Evolutionary conservation across 2,329 filamentous ascomycete genomes (phyloP).

Genomic region (Exophiala alcalophila): DNA sequence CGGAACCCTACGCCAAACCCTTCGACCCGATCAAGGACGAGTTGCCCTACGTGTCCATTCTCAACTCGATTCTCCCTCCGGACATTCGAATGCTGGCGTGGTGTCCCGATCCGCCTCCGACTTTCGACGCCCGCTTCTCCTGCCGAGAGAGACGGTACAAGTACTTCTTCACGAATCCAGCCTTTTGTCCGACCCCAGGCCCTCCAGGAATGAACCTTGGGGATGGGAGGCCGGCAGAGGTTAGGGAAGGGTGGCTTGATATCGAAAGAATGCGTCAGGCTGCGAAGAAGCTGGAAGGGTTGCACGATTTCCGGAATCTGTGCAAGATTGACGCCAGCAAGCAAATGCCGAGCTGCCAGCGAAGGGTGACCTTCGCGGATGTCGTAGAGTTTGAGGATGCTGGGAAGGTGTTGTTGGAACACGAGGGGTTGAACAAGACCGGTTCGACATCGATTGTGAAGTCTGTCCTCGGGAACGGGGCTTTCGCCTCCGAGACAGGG

Average conservation of each 20-base stretch:
- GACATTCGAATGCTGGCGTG: slow-evolving; percentile 91
- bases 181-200: slow-evolving; percentile 67
- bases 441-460: slow-evolving; percentile 1
- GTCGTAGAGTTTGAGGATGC: slow-evolving; percentile 66
- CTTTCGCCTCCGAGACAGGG: slow-evolving; percentile 12
- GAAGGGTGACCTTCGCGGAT: slow-evolving; percentile 74
- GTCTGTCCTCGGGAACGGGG: slow-evolving; percentile 5
- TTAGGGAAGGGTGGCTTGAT: slow-evolving; percentile 75
- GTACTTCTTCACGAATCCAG: slow-evolving; percentile 97
- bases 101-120: slow-evolving; percentile 75
- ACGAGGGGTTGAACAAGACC: slow-evolving; percentile 32
- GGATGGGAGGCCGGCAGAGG: slow-evolving; percentile 30
- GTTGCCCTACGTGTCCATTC: slow-evolving; percentile 73
- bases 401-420: slow-evolving; percentile 56
- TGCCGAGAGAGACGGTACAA: slow-evolving; percentile 88
- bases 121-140: slow-evolving; percentile 88
- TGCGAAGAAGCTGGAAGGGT: slow-evolving; percentile 73
- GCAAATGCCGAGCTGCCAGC: slow-evolving; percentile 78
- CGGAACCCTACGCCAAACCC: slow-evolving; percentile 31
- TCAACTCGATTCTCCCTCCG: slow-evolving; percentile 83
- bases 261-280: slow-evolving; percentile 81
- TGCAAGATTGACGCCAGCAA: slow-evolving; percentile 91
- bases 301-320: slow-evolving; percentile 94
- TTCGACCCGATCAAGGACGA: slow-evolving; percentile 75
- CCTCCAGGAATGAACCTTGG: slow-evolving; percentile 45